phyloP scores from a whole-genome alignment of 495 filamentous ascomycete species.

The Podospora pseudopauciseta region DNA sequence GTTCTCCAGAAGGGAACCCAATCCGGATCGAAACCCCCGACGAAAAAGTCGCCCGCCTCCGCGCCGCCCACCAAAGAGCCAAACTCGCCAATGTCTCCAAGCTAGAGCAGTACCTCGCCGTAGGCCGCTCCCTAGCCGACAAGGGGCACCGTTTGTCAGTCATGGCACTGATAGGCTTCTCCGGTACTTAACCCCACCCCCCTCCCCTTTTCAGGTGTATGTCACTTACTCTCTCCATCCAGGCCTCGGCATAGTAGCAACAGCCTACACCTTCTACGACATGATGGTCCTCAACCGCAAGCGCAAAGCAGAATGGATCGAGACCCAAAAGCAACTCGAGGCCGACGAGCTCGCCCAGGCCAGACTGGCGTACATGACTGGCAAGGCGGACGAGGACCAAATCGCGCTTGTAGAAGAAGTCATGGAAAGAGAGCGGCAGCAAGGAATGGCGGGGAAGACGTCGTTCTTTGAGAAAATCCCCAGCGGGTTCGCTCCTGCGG shows the following conservation, averaged over 20 bases:
- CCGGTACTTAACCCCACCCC: conserved; percentile 51
- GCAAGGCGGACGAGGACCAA: conserved; percentile 59
- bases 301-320: conserved; percentile 61
- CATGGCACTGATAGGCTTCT: conserved; percentile 69
- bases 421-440: conserved; percentile 29
- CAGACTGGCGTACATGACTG: conserved; percentile 56
- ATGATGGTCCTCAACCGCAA: conserved; percentile 84
- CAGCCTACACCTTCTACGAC: conserved; percentile 76
- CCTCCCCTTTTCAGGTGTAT: not conserved
- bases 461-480: conserved; percentile 37
- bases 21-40: conserved; percentile 68
- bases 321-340: conserved; percentile 57
- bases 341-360: conserved; percentile 51
- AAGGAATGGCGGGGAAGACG: conserved; percentile 7
- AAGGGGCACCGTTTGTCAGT: conserved; percentile 75
- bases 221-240: not conserved
- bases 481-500: conserved; percentile 28
- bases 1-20: conserved; percentile 5
- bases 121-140: conserved; percentile 73
- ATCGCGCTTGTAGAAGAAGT: conserved; percentile 47
- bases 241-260: conserved; percentile 72
- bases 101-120: conserved; percentile 66
- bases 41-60: conserved; percentile 81
- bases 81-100: conserved; percentile 59
- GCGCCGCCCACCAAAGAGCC: conserved; percentile 71